Evolutionary conservation across 2,329 filamentous ascomycete genomes (phyloP).

Genomic region (Claviceps maximensis): DNA sequence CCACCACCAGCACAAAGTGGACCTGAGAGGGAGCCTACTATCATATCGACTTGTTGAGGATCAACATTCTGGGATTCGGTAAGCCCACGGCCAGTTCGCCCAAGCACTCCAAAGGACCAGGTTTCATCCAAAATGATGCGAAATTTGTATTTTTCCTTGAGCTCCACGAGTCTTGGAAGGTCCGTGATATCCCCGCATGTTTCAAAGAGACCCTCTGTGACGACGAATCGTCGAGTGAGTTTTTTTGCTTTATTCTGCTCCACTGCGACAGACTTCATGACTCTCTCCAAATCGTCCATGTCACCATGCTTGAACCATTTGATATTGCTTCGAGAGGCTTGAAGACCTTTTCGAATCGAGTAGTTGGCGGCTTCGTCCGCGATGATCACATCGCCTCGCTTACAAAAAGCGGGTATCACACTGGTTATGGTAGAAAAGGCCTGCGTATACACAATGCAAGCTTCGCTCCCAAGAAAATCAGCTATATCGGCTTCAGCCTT

Average conservation of each 20-base stretch:
- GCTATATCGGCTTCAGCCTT: conserved; percentile 92
- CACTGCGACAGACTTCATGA: conserved; percentile 72
- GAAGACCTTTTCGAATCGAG: conserved; percentile 84
- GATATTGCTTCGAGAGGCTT: conserved; percentile 83
- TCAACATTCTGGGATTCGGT: conserved; percentile 97
- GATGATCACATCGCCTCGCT: conserved; percentile 93
- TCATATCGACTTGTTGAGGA: conserved; percentile 88
- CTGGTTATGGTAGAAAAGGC: conserved; percentile 94
- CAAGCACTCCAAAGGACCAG: conserved; percentile 91
- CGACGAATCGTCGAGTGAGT: conserved; percentile 83
- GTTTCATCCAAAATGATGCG: conserved; percentile 95
- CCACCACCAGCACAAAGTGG: conserved; percentile 86
- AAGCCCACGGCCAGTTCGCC: conserved; percentile 77
- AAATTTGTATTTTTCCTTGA: conserved; percentile 96
- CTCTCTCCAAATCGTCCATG: conserved; percentile 80
- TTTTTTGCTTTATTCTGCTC: conserved; percentile 78
- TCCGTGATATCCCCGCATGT: conserved; percentile 74
- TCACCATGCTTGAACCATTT: conserved; percentile 94
- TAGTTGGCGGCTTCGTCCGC: conserved; percentile 90
- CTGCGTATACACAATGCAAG: conserved; percentile 91
- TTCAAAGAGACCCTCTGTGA: conserved; percentile 92
- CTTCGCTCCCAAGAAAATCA: conserved; percentile 71
- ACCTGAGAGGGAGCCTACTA: conserved; percentile 82
- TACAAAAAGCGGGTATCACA: conserved; percentile 93
- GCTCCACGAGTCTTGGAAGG: conserved; percentile 77